Percentiles rank a stretch among this genome's conserved stretches.
phyloP scores from a whole-genome alignment of 2,329 filamentous ascomycete genomes.

The Aspergillus tubingensis region DNA sequence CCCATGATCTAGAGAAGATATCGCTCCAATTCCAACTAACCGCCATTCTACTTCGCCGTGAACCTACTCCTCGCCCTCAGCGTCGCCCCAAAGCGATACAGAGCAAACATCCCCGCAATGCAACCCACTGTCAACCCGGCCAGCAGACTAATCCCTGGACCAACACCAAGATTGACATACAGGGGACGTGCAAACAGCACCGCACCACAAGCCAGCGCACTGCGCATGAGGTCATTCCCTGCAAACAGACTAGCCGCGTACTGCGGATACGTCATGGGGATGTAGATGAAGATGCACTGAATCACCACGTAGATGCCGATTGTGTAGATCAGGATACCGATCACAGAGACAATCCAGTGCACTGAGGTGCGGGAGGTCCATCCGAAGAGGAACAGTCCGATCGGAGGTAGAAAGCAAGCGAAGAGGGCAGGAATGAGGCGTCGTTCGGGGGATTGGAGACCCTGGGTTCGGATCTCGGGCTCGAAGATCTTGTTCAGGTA shows the following conservation, averaged over 20 bases:
- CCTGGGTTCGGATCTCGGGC: conserved; percentile 50
- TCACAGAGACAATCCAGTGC: conserved; percentile 36
- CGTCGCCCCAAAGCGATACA: conserved; percentile 18
- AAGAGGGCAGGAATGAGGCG: conserved; percentile 56
- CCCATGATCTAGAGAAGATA: too few species aligned
- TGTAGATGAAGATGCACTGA: conserved; percentile 43
- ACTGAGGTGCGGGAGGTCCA: conserved; percentile 21
- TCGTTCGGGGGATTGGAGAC: conserved; percentile 54
- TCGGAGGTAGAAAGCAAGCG: conserved; percentile 54
- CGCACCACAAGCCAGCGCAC: conserved; percentile 35
- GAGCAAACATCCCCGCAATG: conserved; percentile 21
- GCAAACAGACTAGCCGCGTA: conserved; percentile 36
- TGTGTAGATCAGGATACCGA: conserved; percentile 43
- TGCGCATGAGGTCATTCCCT: conserved; percentile 35
- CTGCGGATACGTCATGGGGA: conserved; percentile 28
- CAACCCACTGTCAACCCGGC: conserved; percentile 35
- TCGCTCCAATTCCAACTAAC: not conserved
- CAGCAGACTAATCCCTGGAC: conserved; percentile 30
- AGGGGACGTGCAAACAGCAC: conserved; percentile 35
- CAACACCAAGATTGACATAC: conserved; percentile 31
- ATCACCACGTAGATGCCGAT: conserved; percentile 40
- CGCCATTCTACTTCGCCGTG: conserved; percentile 1
- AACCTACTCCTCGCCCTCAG: conserved; percentile 13
- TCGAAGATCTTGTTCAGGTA: conserved; percentile 57
- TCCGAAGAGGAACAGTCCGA: conserved; percentile 59